Base-by-base conservation (phyloP, 768 basidiomycete species). In the Lactifluus echinatus region DNA sequence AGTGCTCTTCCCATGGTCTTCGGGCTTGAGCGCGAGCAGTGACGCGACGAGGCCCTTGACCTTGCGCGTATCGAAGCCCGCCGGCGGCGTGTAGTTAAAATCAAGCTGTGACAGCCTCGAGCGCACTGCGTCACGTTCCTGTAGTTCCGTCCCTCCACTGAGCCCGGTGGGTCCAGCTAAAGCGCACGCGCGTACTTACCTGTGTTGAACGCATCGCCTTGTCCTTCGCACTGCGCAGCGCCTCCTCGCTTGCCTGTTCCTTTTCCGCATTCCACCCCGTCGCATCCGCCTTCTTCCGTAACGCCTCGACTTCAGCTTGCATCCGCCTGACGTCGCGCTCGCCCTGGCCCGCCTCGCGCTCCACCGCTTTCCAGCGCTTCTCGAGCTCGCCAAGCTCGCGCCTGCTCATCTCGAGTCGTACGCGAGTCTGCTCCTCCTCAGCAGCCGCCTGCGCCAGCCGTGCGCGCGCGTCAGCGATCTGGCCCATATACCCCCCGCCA, bases 31-130 rank as follows among this genome's bases (percentile, higher is more conserved):
- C 0, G 81, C 76, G 63, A 97, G 83, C n/a, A 98, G 77, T n/a
- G 83, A 82, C 0, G 89, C 95, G 15, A 96, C 89, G 14, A 91
- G 79, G 28, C 96, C 96, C 68, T 93, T 94, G 66, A 98, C 96
- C 64, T 86, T 85, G 21, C 73, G 72, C 33, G 86, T 79, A 69
- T 98, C 89, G 65, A 98, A 99, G 62, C 79, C 76, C 1, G 87
- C 83, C 36, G 78, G 73, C 0, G 95, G 95, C 33, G 81, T 68
- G 64, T 96, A 98, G 55, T 87, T 80, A 70, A 99, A 98, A 65
- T 89, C 85, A 42, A 96, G 75, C 28, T 79, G 76, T 1, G 85
- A 76, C 21, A 94, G 72, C 54, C 82, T 72, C 46, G 83, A 80
- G 61, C 80, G 83, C 45, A 90, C 74, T 2, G 70, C 65, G 46